Evolutionary conservation across 139 green algal species (phyloP), one percentile per base, ranked within the genome.

Genomic region (Volvox reticuliferus): DNA sequence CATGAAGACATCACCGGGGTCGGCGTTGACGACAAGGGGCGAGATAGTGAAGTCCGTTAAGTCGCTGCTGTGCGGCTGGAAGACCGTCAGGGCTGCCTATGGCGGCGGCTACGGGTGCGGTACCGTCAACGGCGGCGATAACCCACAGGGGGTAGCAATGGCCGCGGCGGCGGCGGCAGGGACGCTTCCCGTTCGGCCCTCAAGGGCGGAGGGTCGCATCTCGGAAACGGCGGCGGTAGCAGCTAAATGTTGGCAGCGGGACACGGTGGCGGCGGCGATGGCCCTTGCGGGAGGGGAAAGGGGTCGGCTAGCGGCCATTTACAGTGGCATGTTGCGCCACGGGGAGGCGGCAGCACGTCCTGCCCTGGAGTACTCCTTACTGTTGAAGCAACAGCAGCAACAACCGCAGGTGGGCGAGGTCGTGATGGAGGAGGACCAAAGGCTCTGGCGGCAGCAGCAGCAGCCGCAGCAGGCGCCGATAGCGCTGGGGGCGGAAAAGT

Each of bases 241-340:
- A 68, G 18, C 20, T 22, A 9, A 24, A 16, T 50, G 44, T 20
- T 89, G 85, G 85, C 50, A 55, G 24, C 37, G 44, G 5, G 85
- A 89, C 22, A 20, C 85, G 37, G 18, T 89, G 69, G 69, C 69
- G 44, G 28, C 44, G 37, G 85, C 85, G 20, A n/a, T 77, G n/a
- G 44, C 50, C 30, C 68, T 30, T 12, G 18, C 86, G 1, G 13
- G 3, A 2, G 71, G 86, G 21, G 86, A 83, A 37, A 28, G 50
- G n/a, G 50, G 71, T 32, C 71, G 71, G 20, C 73, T 90, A n/a
- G 86, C 86, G 71, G 86, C 86, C 0, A 35, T 90, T 24, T 90
- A 90, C 73, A 65, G 12, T 28, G 32, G 20, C 50, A 35, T 84
- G 73, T 33, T 90, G 30, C 30, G 55, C 14, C 86, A 84, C 50